Conservation (phyloP, 495 filamentous ascomycete species). For the Daldinia concentrica region DNA sequence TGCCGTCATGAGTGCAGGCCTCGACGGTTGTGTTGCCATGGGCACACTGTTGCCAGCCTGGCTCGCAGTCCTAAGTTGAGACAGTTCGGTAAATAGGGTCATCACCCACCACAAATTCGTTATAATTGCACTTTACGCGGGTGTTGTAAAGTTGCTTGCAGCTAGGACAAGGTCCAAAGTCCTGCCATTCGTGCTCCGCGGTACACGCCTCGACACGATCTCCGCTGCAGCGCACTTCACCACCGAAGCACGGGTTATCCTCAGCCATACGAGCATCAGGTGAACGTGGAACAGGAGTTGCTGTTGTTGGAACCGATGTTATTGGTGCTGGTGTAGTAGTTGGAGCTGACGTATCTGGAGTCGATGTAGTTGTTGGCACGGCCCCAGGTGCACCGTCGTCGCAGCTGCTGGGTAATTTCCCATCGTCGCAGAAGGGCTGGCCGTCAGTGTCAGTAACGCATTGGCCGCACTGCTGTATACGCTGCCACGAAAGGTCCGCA, state of each 20-base stretch:
- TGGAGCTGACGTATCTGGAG: not conserved
- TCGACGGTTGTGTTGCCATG: not conserved
- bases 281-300: not conserved
- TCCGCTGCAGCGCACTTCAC: slow-evolving; percentile 23
- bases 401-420: not conserved
- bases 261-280: not conserved
- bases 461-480: not conserved
- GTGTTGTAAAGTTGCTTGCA: slow-evolving; percentile 37
- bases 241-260: slow-evolving; percentile 18
- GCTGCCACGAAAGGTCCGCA: not conserved
- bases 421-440: not conserved
- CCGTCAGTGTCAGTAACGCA: slow-evolving; percentile 7
- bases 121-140: slow-evolving; percentile 13
- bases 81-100: not conserved
- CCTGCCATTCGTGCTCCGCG: slow-evolving; percentile 15
- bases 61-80: not conserved
- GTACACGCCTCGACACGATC: slow-evolving; percentile 20
- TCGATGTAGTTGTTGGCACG: not conserved
- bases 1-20: not conserved
- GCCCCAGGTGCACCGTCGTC: not conserved
- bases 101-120: not conserved
- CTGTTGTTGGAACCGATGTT: no score
- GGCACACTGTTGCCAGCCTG: not conserved
- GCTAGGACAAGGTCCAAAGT: slow-evolving; percentile 32
- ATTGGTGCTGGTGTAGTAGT: no score